A percentile compares a stretch with the other conserved stretches of the same genome.
Evolutionary conservation across 768 basidiomycete species (phyloP).

Genomic region (Tephrocybe sp.): DNA sequence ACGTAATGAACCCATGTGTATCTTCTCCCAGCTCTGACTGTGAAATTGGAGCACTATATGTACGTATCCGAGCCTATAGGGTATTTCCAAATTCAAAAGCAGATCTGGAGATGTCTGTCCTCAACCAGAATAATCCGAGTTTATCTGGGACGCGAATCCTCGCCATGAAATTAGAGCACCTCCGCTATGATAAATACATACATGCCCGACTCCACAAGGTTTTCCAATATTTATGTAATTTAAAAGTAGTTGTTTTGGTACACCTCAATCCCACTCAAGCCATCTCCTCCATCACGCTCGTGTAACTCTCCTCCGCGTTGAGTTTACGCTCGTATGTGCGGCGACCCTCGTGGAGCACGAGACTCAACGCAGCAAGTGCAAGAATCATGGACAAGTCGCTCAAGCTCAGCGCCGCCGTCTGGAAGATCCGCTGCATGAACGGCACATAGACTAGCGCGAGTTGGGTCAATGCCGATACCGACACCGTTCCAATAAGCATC

Average conservation of each 20-base stretch:
- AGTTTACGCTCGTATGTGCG: conserved; percentile 72
- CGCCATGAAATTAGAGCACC: neutral
- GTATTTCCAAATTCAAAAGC: too few species aligned
- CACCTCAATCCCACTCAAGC: conserved; percentile 35
- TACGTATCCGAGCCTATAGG: too few species aligned
- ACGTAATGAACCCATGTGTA: neutral
- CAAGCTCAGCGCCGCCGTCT: conserved; percentile 77
- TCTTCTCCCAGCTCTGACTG: too few species aligned
- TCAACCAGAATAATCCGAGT: too few species aligned
- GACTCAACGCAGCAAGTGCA: conserved; percentile 61
- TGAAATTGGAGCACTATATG: too few species aligned
- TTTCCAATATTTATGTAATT: neutral
- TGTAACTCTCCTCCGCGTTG: conserved; percentile 53
- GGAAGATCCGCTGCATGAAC: conserved; percentile 89
- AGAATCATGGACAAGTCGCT: conserved; percentile 75
- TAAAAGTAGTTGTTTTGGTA: neutral
- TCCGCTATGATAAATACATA: conserved; percentile 9
- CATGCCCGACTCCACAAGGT: neutral
- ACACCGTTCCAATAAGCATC: conserved; percentile 89
- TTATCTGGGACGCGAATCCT: too few species aligned
- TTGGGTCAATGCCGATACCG: conserved; percentile 81
- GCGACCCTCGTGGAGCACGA: conserved; percentile 74
- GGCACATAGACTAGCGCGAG: conserved; percentile 88
- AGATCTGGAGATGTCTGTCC: too few species aligned
- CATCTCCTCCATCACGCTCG: conserved; percentile 55